Evolutionary conservation across 345 rosid genomes (phyloP).

Genomic region (Cardiospermum halicacabum): DNA sequence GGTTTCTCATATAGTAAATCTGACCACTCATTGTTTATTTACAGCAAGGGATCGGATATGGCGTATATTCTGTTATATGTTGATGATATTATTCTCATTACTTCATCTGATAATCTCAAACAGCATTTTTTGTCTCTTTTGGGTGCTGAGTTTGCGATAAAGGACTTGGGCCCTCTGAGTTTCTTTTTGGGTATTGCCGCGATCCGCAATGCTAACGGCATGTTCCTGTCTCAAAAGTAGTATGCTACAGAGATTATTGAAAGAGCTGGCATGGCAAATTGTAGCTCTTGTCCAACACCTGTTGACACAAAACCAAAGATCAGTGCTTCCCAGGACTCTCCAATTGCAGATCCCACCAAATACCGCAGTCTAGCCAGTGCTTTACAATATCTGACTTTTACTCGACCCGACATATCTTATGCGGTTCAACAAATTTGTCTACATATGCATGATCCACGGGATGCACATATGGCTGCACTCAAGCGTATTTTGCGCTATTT

Average conservation of each 20-base stretch:
- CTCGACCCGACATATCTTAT: neutral
- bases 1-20: no score
- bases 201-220: no score
- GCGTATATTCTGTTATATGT: no score
- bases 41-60: no score
- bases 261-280: neutral
- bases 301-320: neutral
- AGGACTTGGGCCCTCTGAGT: no score
- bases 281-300: neutral
- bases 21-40: no score
- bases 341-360: fast-evolving
- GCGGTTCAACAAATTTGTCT: neutral
- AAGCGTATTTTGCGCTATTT: neutral
- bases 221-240: neutral
- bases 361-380: neutral
- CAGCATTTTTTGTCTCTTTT: no score
- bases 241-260: neutral
- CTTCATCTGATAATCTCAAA: no score
- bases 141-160: no score
- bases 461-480: neutral
- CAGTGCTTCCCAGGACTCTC: neutral
- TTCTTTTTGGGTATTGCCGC: neutral
- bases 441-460: neutral
- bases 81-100: no score
- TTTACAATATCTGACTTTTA: neutral